A percentile compares a stretch with the other conserved stretches of the same genome.
These are phyloP conservation scores for Eucalyptus polyanthemos DNA, from an alignment of 345 rosid genomes.

Conservation along the genomic window DNA sequence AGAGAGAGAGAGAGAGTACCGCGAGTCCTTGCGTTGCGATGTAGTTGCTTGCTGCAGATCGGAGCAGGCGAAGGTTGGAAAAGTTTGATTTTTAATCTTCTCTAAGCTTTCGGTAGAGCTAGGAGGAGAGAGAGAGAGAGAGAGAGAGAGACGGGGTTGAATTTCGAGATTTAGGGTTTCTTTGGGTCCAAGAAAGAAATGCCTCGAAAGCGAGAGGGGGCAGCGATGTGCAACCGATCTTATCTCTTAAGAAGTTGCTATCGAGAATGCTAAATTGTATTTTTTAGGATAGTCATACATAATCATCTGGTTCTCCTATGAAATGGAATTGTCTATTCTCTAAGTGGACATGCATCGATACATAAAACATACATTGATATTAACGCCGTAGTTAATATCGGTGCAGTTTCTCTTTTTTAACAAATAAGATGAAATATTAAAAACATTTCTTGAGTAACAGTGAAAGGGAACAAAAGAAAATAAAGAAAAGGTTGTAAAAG, in stretches of 20 bases:
- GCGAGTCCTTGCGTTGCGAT: background rate
- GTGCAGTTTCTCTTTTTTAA: no score
- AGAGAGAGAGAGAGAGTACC: background rate
- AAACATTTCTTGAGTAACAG: background rate
- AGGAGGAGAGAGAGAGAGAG: background rate
- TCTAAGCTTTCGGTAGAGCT: background rate
- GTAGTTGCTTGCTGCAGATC: background rate
- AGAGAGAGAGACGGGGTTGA: background rate
- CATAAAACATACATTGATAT: rapidly evolving
- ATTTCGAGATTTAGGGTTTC: background rate
- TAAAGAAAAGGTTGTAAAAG: background rate
- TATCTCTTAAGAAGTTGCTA: background rate
- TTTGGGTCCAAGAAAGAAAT: background rate
- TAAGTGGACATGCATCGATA: rapidly evolving
- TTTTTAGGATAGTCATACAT: background rate
- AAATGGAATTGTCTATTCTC: no score
- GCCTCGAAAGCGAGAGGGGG: background rate
- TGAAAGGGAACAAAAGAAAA: background rate
- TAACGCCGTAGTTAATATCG: rapidly evolving
- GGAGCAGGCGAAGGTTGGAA: background rate
- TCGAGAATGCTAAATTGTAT: background rate
- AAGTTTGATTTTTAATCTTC: background rate
- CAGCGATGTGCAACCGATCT: background rate
- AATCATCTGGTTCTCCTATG: rapidly evolving
- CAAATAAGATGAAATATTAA: background rate